Base-by-base conservation (phyloP, 306 rosid species). In the Casuarina equisetifolia region DNA sequence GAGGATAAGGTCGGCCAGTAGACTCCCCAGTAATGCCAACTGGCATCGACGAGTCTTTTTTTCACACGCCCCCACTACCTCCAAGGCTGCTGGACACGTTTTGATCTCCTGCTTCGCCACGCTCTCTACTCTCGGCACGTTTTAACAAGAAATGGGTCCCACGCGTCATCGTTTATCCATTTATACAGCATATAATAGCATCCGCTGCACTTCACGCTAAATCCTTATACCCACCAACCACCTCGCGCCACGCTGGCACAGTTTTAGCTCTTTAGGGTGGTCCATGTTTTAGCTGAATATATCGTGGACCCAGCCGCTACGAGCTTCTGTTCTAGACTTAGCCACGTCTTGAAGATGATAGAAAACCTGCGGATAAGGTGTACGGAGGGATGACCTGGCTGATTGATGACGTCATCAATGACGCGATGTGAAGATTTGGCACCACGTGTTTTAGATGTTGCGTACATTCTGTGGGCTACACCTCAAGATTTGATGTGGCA, bases 1-100 rank as follows among this genome's bases (percentile, higher is more conserved):
- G 85, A 82, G 85, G 89, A 87, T 87, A 85, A 87, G 89, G 84
- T 80, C 82, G 87, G 87, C 81, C 85, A 80, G 86, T 82, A 69
- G 80, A 75, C 58, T 52, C 51, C 80, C 74, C 78, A 75, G 87
- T 75, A 36, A 82, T 82, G 91, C 87, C 91, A 85, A 80, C 91
- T 82, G 89, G 88, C 79, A 48, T 25, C 51, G 51, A 53, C 9
- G 67, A 73, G 63, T 70, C 78, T 69, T 36, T 48, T 53, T 42
- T 19, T 74, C 80, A 82, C 91, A 85, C 85, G 83, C 87, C 9
- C 71, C 15, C 15, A 45, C 73, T 43, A 1, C 77, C 51, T 5
- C n/a, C 16, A 5, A 70, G 16, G 43, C 67, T 42, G 40, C 0
- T 32, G 67, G 44, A 42, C 55, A 77, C 82, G 71, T 82, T 83